phyloP scores from a whole-genome alignment of 108 stramenopile genomes.

The Chaetoceros tenuissimus region DNA sequence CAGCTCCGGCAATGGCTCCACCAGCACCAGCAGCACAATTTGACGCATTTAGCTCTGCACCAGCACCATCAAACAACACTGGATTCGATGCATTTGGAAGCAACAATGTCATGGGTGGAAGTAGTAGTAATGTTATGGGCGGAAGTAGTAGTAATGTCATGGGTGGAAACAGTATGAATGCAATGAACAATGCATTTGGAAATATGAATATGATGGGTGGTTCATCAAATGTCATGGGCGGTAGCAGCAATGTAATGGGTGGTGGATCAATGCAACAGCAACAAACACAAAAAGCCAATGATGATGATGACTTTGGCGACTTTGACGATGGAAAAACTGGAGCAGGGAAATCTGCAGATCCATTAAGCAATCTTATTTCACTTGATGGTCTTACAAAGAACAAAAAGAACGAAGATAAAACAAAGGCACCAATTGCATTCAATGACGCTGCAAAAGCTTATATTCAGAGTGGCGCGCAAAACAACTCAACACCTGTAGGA shows the following conservation, averaged over 20 bases:
- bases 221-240: neutral
- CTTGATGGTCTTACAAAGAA: slow-evolving; percentile 67
- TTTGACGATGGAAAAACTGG: slow-evolving; percentile 41
- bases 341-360: slow-evolving; percentile 48
- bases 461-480: slow-evolving; percentile 13
- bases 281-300: neutral
- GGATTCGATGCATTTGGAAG: slow-evolving; percentile 6
- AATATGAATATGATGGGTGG: neutral
- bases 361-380: slow-evolving; percentile 61
- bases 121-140: neutral
- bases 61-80: slow-evolving; percentile 3
- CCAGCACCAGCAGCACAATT: slow-evolving; percentile 20
- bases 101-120: neutral
- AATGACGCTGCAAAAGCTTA: slow-evolving; percentile 23
- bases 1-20: slow-evolving; percentile 5
- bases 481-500: slow-evolving; percentile 7
- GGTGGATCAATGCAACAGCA: neutral
- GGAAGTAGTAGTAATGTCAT: neutral
- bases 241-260: neutral
- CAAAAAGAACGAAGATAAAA: slow-evolving; percentile 34
- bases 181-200: slow-evolving; percentile 1
- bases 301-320: slow-evolving; percentile 58
- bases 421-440: slow-evolving; percentile 17
- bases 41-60: slow-evolving; percentile 21
- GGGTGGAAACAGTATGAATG: neutral